Evolutionary conservation across 1,284 basidiomycete species (phyloP), one percentile per base, ranked within the genome.

Genomic region (Heliocybe sulcata): DNA sequence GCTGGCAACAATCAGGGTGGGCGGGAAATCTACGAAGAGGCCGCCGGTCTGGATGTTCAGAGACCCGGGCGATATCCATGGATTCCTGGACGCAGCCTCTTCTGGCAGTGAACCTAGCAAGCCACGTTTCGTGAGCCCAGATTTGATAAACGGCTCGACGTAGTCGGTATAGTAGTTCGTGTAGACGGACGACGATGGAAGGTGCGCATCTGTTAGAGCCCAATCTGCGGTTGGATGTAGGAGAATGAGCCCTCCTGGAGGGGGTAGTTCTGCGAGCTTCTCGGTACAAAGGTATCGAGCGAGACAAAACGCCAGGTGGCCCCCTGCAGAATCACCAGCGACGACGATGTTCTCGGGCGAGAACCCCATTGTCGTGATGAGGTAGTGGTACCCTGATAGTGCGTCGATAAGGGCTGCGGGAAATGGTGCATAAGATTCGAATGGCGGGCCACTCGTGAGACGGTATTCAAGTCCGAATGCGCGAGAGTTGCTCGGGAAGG

Each of bases 281-380:
- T 74, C 73, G 0, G 62, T 63, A 31, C 71, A 59, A 19, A 78
- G 58, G 60, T 77, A 79, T 0, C 73, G 69, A 3, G 66, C 60
- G 26, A 79, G 61, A 1, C 79, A 77, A 6, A 82, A 61, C 0
- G 77, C 79, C 6, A 86, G 69, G 58, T 83, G 79, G 0, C 76
- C 84, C 1, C 86, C 87, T 0, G 85, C 82, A 4, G 77, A 81
- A 61, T 86, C 83, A 1, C 85, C 86, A 1, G 62, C 66, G 1
- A 87, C 50, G 50, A 85, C 67, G 56, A 88, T 77, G 60, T 84
- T 72, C 8, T 68, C 60, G 11, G 79, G 73, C 0, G 62, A 56
- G 56, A 81, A 74, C 0, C 73, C 71, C 22, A 77, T 59, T 0
- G 57, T 61, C n/a, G 72, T 59, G 27, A 81, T 71, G 8, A 84